Percentiles rank a stretch among this genome's conserved stretches.
Conservation (phyloP, 495 filamentous ascomycete species). For the Xanthoparmelia taractica region DNA sequence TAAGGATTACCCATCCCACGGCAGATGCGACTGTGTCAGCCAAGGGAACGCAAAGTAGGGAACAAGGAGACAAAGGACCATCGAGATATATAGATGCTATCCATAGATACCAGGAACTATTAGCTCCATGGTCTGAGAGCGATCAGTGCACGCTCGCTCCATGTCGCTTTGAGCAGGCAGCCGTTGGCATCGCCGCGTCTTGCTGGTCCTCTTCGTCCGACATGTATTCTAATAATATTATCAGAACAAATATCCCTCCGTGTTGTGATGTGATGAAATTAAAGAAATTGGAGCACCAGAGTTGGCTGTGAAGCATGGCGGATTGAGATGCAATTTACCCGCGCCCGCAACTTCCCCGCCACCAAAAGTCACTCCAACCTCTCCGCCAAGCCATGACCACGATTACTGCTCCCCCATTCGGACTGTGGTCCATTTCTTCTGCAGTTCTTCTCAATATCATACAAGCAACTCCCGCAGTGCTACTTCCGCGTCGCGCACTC, state of each 20-base stretch:
- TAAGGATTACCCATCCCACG: background rate
- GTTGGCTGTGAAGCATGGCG: too few relatives aligned
- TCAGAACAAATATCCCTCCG: too few relatives aligned
- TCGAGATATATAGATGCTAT: background rate
- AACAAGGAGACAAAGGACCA: background rate
- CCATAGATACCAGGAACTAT: too few relatives aligned
- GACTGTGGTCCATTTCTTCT: background rate
- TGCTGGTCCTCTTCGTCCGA: background rate
- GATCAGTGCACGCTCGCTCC: background rate
- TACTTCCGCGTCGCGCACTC: background rate
- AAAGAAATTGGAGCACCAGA: too few relatives aligned
- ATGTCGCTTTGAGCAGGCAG: background rate
- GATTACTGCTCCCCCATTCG: background rate
- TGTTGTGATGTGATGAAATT: too few relatives aligned
- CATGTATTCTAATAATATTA: background rate
- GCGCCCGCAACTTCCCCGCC: conserved; percentile 11
- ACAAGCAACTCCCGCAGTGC: background rate
- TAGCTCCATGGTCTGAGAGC: background rate
- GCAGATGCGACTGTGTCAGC: background rate
- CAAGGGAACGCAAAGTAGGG: background rate
- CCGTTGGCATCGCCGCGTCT: background rate
- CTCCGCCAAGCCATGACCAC: conserved; percentile 9
- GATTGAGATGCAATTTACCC: too few relatives aligned
- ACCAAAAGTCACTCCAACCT: conserved; percentile 6
- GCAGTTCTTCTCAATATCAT: background rate